A percentile compares a stretch with the other conserved stretches of the same genome.
These are phyloP conservation scores for Cicer arietinum DNA, from an alignment of 306 rosid species.

Conservation along the genomic window DNA sequence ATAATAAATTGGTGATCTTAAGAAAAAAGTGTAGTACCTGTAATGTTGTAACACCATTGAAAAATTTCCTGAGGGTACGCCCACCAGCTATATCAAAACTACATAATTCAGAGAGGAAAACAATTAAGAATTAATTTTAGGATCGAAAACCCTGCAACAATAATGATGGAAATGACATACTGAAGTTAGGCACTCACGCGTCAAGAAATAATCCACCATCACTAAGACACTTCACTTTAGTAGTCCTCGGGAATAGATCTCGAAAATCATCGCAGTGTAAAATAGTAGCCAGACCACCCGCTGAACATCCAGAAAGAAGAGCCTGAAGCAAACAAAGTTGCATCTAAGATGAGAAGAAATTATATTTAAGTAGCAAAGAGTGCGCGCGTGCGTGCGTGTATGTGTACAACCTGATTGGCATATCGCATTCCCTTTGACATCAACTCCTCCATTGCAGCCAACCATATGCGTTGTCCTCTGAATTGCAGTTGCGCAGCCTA, in stretches of 20 bases:
- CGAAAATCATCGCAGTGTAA: constrained; percentile 83
- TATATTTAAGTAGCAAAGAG: constrained; percentile 1
- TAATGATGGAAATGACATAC: constrained; percentile 30
- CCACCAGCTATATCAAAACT: constrained; percentile 76
- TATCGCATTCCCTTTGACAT: constrained; percentile 83
- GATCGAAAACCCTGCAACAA: constrained; percentile 24
- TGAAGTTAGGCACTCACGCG: constrained; percentile 54
- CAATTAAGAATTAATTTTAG: constrained; percentile 29
- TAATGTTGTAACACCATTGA: constrained; percentile 68
- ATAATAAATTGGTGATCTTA: constrained; percentile 3
- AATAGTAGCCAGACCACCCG: constrained; percentile 86
- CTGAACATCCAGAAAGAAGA: constrained; percentile 97
- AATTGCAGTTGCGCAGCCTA: constrained; percentile 74
- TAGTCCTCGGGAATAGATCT: constrained; percentile 62
- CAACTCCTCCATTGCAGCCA: constrained; percentile 84
- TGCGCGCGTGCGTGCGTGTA: not conserved
- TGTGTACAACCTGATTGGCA: constrained; percentile 70
- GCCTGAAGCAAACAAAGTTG: constrained; percentile 61
- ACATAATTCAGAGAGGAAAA: constrained; percentile 43
- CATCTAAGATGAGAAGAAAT: constrained; percentile 29
- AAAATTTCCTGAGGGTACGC: constrained; percentile 60
- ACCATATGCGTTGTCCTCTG: constrained; percentile 91
- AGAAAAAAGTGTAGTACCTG: constrained; percentile 57
- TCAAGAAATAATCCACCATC: constrained; percentile 96
- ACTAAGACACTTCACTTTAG: constrained; percentile 87